phyloP scores from a whole-genome alignment of 371 early-diverging fungal genomes.

The Mucor indicus region DNA sequence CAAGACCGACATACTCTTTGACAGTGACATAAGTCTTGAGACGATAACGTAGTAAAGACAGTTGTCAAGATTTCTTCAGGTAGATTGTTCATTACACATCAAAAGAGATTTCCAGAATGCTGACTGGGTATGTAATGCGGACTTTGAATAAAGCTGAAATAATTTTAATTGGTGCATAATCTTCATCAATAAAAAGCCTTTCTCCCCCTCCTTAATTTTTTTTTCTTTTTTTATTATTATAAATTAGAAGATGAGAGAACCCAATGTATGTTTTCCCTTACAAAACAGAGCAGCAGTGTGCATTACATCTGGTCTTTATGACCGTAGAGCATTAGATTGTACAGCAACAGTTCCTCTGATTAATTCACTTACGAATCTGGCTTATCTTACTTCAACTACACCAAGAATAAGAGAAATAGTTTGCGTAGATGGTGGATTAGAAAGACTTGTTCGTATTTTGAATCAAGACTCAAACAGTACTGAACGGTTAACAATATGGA shows the following conservation, averaged over 20 bases:
- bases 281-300: constrained; percentile 76
- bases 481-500: constrained; percentile 71
- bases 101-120: too few relatives aligned
- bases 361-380: constrained; percentile 86
- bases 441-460: constrained; percentile 78
- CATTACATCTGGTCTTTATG: constrained; percentile 81
- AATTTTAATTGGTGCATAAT: too few relatives aligned
- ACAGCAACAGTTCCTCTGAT: constrained; percentile 83
- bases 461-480: constrained; percentile 56
- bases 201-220: background rate
- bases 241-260: constrained; percentile 66
- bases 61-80: too few relatives aligned
- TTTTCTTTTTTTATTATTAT: constrained; percentile 4
- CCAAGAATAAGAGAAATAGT: constrained; percentile 79
- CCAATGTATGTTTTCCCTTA: constrained; percentile 74
- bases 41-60: too few relatives aligned
- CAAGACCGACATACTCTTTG: too few relatives aligned
- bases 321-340: constrained; percentile 87
- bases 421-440: constrained; percentile 85
- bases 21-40: too few relatives aligned
- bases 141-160: too few relatives aligned
- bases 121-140: too few relatives aligned
- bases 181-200: too few relatives aligned
- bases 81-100: too few relatives aligned
- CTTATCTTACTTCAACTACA: constrained; percentile 79